Evolutionary conservation across 2,329 filamentous ascomycete genomes (phyloP), one percentile per base, ranked within the genome.

Genomic region (Magnaporthiopsis poae): DNA sequence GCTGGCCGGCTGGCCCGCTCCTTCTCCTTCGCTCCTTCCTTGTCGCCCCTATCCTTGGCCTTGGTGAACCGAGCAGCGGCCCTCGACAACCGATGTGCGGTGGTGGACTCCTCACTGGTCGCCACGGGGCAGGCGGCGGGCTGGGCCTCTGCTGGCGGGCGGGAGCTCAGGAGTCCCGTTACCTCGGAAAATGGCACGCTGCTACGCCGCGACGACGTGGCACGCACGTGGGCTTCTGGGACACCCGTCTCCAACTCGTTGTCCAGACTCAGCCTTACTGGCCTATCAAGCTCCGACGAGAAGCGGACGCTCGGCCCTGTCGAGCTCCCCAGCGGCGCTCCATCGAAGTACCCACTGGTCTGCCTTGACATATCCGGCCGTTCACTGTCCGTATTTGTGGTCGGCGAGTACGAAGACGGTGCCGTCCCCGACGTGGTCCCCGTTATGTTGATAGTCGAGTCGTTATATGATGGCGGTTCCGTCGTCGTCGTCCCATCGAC

Each of bases 381-480:
- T 60, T 68, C 75, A 66, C 67, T 70, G 64, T 75, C 75, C 25
- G 74, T 71, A 56, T 56, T 56, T 56, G 70, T 68, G 68, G 69
- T 70, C 64, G 68, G 69, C 39, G 68, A 66, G 60, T 52, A 61
- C 15, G 64, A 65, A 18, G 59, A 60, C 1, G 39, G 15, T n/a
- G 29, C 60, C 8, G 60, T n/a, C 31, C 63, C 29, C 21, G 60
- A 68, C 39, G 73, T 78, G 71, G 69, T 75, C 65, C 69, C 73
- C 9, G 79, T 77, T 31, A 81, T 68, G 65, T 80, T 81, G 18
- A 77, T 72, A 15, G 80, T 80, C 11, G 81, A 81, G 65, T 85
- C 82, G 63, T 82, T 79, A 70, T 89, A 89, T 1, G 86, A 85
- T 1, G 86, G 86, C 3, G 86, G 86, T 46, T 81, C 81, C 2